Percentiles rank a stretch among this genome's conserved stretches.
phyloP scores from a whole-genome alignment of 495 filamentous ascomycete genomes.

The Trypethelium eluteriae region DNA sequence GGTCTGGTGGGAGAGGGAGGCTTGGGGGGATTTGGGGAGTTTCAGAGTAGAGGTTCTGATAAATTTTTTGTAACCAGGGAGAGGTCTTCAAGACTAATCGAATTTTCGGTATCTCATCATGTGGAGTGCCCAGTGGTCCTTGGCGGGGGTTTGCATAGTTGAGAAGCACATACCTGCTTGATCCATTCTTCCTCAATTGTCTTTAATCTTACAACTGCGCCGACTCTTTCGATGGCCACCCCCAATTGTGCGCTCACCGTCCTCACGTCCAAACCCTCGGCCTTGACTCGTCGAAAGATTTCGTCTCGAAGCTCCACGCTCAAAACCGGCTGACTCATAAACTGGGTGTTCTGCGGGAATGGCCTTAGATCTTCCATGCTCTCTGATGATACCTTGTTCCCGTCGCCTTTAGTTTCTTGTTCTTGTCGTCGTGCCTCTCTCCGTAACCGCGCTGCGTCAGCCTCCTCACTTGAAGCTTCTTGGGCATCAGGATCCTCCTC shows the following conservation, averaged over 20 bases:
- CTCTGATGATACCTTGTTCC: slow-evolving; percentile 32
- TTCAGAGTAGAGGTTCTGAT: slow-evolving; percentile 42
- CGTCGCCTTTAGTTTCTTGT: slow-evolving; percentile 22
- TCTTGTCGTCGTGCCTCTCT: slow-evolving; percentile 19
- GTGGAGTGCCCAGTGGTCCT: slow-evolving; percentile 27
- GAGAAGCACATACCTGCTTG: slow-evolving; percentile 52
- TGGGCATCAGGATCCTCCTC: slow-evolving; percentile 12
- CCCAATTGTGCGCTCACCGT: slow-evolving; percentile 67
- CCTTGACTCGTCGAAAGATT: slow-evolving; percentile 62
- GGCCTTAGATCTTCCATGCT: slow-evolving; percentile 43
- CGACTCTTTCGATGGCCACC: slow-evolving; percentile 81
- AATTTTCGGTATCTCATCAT: slow-evolving; percentile 72
- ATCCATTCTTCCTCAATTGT: slow-evolving; percentile 73
- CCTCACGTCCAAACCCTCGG: slow-evolving; percentile 59
- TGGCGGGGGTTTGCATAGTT: slow-evolving; percentile 24
- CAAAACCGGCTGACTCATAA: slow-evolving; percentile 65
- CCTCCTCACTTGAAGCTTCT: slow-evolving; percentile 23
- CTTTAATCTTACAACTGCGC: slow-evolving; percentile 79
- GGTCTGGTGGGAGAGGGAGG: background rate
- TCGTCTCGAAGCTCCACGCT: slow-evolving; percentile 65
- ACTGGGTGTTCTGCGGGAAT: slow-evolving; percentile 70
- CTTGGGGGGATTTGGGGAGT: slow-evolving; percentile 12
- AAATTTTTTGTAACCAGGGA: slow-evolving; percentile 46
- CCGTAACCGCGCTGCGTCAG: slow-evolving; percentile 20
- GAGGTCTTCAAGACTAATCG: slow-evolving; percentile 99